A percentile compares a stretch with the other conserved stretches of the same genome.
Conservation (phyloP, 2,329 filamentous ascomycete species). For the Macrophomina pseudophaseolina region DNA sequence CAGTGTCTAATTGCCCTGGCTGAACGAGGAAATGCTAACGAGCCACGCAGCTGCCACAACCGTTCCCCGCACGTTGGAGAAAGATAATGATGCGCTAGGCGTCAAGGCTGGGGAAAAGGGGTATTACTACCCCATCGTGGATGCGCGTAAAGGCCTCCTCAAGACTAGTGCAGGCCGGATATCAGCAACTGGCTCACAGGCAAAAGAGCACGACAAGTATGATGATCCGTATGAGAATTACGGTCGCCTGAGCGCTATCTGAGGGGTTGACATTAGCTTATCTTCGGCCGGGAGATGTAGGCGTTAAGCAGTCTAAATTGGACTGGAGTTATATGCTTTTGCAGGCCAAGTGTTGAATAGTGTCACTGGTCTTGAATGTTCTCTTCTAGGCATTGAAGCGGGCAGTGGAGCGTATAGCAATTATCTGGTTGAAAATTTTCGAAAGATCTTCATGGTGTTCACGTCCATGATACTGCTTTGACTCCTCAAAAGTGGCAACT, state of each 20-base stretch:
- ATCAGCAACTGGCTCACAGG: slow-evolving; percentile 29
- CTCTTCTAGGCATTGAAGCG: too few species aligned
- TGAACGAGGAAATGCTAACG: background rate
- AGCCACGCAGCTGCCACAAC: slow-evolving; percentile 30
- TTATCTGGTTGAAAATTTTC: too few species aligned
- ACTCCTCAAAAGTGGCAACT: too few species aligned
- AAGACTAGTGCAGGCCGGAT: slow-evolving; percentile 43
- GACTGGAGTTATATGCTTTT: too few species aligned
- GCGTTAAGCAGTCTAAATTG: too few species aligned
- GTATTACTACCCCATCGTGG: slow-evolving; percentile 40
- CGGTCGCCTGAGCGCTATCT: slow-evolving; percentile 13
- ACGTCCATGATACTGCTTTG: too few species aligned
- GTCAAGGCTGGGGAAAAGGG: slow-evolving; percentile 28
- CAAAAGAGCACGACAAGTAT: slow-evolving; percentile 37
- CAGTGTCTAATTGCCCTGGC: too few species aligned
- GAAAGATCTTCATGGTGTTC: too few species aligned
- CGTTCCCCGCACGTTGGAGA: slow-evolving; percentile 30
- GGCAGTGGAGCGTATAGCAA: too few species aligned
- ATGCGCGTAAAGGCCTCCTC: slow-evolving; percentile 40
- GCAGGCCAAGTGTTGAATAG: too few species aligned
- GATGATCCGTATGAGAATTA: slow-evolving; percentile 28
- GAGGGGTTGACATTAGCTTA: background rate
- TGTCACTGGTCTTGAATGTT: too few species aligned
- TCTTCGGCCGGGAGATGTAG: too few species aligned
- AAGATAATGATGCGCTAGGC: slow-evolving; percentile 3